Evolutionary conservation across 345 rosid species (phyloP), one percentile per base, ranked within the genome.

Genomic region (Eucalyptus albens): DNA sequence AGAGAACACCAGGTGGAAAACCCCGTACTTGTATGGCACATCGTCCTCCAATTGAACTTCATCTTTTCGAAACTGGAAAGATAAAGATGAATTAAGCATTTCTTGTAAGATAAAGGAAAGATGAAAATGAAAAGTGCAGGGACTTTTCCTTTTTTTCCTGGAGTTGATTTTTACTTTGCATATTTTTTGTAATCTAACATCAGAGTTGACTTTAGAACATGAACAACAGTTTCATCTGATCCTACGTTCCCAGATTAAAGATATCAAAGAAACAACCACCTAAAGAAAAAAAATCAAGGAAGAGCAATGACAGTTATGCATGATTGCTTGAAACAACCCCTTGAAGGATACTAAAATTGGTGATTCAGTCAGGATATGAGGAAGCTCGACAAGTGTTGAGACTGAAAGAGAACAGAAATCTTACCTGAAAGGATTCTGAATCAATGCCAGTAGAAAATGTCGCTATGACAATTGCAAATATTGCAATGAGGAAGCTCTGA

Each of bases 371-470:
- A 40, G 15, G 85, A 77, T 40, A 77, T 37, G 47, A 77, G 47
- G 26, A 77, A 40, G 85, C 47, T 11, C 1, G 1, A 77, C 47
- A 40, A 77, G 83, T 40, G 85, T 77, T 11, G 29, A 77, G 85
- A 40, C 85, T 7, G 85, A 40, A 77, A 77, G 85, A 27, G 44
- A 72, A 53, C 47, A 17, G 69, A 24, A 9, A 86, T 88, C 90
- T 81, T 91, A 97, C 99, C 94, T 93, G 94, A 91, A 97, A 97
- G 17, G 98, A 95, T 89, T 96, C 93, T 33, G 99, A 97, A 90
- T 96, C 99, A 27, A 97, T 94, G 83, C 99, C 99, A 0, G 99
- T 97, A 59, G 99, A 97, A 92, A 96, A 97, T 51, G 99, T 97
- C 86, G 99, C 97, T 92, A 95, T 93, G 90, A 97, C 99, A 67